These are phyloP conservation scores for Heterobasidion annosum DNA, from an alignment of 1,284 basidiomycete species.

Conservation along the genomic window DNA sequence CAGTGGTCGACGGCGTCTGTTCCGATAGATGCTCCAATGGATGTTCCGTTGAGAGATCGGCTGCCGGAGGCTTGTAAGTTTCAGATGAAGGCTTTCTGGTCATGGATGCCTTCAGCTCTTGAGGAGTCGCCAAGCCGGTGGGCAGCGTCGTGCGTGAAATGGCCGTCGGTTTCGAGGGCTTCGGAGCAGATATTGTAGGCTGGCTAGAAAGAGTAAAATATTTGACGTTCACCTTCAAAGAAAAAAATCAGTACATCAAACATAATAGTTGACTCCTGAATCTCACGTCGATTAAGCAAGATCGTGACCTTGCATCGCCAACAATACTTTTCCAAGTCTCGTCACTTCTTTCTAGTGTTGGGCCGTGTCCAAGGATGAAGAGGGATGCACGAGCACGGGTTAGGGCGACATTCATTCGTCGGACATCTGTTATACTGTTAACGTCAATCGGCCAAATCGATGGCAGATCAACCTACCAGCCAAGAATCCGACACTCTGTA, in stretches of 20 bases:
- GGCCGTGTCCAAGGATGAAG: conserved; percentile 87
- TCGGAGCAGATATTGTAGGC: not conserved
- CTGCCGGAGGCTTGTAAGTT: not conserved
- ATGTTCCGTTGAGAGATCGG: not conserved
- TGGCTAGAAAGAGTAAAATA: conserved; percentile 25
- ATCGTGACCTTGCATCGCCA: conserved; percentile 58
- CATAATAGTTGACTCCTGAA: not conserved
- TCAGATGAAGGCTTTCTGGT: not conserved
- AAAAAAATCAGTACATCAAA: not conserved
- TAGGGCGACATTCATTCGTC: conserved; percentile 96
- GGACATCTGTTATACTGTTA: conserved; percentile 41
- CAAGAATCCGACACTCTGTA: conserved; percentile 83
- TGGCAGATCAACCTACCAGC: conserved; percentile 41
- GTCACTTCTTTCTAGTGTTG: conserved; percentile 83
- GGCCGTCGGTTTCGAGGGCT: conserved; percentile 5
- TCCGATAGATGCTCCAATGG: too few relatives aligned
- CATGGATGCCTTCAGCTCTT: conserved; percentile 3
- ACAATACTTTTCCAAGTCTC: conserved; percentile 75
- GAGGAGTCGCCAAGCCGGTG: conserved; percentile 20
- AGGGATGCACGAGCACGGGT: conserved; percentile 93
- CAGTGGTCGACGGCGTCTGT: not conserved
- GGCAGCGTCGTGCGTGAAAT: conserved; percentile 10
- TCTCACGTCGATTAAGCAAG: conserved; percentile 45
- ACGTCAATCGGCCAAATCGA: conserved; percentile 7
- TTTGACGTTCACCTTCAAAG: conserved; percentile 24